phyloP scores from a whole-genome alignment of 2,329 filamentous ascomycete species.

The Cryphonectria nitschkei region DNA sequence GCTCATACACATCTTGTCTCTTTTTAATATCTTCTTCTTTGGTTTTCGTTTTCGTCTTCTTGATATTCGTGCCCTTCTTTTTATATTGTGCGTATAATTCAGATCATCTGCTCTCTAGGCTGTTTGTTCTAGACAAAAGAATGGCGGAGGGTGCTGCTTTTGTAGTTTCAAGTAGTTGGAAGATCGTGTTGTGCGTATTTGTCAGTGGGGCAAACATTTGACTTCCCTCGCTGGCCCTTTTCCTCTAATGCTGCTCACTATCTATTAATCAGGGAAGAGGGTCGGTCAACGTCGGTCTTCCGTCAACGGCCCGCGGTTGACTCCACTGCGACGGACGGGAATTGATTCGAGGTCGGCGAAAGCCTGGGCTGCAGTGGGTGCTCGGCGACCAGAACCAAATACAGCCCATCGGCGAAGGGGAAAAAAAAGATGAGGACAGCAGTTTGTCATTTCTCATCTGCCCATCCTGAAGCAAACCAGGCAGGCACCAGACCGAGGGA shows the following conservation, averaged over 20 bases:
- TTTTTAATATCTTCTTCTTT: neutral
- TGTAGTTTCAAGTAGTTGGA: neutral
- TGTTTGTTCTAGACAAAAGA: neutral
- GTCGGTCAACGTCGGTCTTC: neutral
- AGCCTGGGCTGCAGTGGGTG: neutral
- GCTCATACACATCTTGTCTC: conserved; percentile 45
- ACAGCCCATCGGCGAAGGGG: neutral
- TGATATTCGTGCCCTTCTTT: neutral
- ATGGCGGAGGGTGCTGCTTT: neutral
- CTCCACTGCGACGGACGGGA: neutral
- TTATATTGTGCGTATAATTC: neutral
- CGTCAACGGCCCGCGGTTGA: neutral
- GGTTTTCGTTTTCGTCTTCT: neutral
- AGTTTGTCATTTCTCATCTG: neutral
- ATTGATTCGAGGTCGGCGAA: neutral
- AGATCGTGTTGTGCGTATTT: neutral
- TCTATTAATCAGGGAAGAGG: neutral
- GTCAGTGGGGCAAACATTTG: neutral
- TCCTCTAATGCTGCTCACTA: neutral
- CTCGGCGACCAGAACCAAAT: neutral
- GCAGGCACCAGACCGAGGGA: neutral
- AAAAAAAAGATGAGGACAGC: neutral
- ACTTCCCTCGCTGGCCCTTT: neutral
- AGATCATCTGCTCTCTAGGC: neutral
- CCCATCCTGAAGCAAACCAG: neutral